These are phyloP conservation scores for Antarctomyces pellizariae DNA, from an alignment of 495 filamentous ascomycete species.

Conservation along the genomic window DNA sequence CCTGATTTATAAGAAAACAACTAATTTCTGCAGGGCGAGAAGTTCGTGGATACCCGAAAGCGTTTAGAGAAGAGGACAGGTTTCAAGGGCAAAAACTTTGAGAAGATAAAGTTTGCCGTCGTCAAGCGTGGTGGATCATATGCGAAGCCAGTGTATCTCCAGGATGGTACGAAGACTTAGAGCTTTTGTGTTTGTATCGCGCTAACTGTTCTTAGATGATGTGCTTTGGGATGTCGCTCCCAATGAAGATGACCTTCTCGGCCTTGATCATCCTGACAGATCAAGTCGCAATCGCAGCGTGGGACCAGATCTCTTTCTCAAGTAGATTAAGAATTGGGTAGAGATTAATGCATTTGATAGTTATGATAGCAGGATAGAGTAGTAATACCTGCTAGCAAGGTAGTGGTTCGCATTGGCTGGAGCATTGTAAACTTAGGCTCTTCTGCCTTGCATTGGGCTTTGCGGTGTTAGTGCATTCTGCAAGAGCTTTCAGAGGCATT, in stretches of 20 bases:
- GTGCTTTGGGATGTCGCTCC: conserved; percentile 50
- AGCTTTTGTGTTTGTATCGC: conserved; percentile 1
- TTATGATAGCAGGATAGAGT: too few relatives aligned
- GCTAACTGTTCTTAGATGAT: conserved; percentile 36
- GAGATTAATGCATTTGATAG: too few relatives aligned
- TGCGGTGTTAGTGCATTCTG: too few relatives aligned
- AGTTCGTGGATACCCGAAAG: conserved; percentile 77
- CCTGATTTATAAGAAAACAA: neutral
- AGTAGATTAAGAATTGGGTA: conserved; percentile 17
- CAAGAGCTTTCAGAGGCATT: too few relatives aligned
- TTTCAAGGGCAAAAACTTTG: conserved; percentile 91
- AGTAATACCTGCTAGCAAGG: too few relatives aligned
- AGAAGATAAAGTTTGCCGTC: conserved; percentile 93
- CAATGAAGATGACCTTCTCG: conserved; percentile 54
- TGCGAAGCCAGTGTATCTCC: conserved; percentile 56
- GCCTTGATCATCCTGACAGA: conserved; percentile 74
- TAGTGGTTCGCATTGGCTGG: too few relatives aligned
- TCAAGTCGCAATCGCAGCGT: conserved; percentile 26
- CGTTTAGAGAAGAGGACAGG: conserved; percentile 73
- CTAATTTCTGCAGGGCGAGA: conserved; percentile 21
- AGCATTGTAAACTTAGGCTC: too few relatives aligned
- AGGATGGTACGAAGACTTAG: conserved; percentile 42
- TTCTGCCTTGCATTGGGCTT: too few relatives aligned
- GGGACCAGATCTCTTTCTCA: conserved; percentile 29
- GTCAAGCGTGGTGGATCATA: conserved; percentile 42